Conservation (phyloP, 164 flowering plant genomes). For the Berberis thunbergii region DNA sequence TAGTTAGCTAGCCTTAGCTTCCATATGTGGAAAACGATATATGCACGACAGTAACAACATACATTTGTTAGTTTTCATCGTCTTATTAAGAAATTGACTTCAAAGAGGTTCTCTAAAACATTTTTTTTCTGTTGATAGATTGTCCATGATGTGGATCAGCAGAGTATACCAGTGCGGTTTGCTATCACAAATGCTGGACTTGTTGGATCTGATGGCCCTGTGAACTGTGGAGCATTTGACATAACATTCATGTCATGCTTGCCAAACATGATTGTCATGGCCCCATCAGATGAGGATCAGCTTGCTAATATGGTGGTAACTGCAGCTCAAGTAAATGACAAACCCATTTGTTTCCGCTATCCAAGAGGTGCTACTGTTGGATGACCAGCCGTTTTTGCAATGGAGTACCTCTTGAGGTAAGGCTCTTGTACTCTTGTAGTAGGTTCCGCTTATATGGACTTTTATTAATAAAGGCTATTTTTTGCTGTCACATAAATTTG, state of each 20-base stretch:
- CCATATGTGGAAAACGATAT: not conserved
- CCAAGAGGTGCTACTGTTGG: constrained; percentile 66
- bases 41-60: not conserved
- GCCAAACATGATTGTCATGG: constrained; percentile 98
- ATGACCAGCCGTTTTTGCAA: constrained; percentile 16
- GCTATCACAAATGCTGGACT: constrained; percentile 79
- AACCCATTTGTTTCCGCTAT: constrained; percentile 83
- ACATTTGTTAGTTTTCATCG: not conserved
- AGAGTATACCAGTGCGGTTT: constrained; percentile 78
- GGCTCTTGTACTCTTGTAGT: not conserved
- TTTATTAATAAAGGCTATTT: not conserved
- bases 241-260: constrained; percentile 86
- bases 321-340: constrained; percentile 59
- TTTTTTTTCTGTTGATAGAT: constrained; percentile 30
- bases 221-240: constrained; percentile 75
- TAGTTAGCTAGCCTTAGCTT: not conserved
- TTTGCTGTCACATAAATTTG: not conserved
- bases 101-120: not conserved
- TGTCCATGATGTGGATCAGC: constrained; percentile 86
- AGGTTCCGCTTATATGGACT: not conserved
- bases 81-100: not conserved
- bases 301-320: constrained; percentile 84
- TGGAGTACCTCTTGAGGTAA: constrained; percentile 73
- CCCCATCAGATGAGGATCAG: constrained; percentile 83
- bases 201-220: constrained; percentile 81